These are phyloP conservation scores for Malus fusca DNA, from an alignment of 306 rosid species.

Conservation along the genomic window DNA sequence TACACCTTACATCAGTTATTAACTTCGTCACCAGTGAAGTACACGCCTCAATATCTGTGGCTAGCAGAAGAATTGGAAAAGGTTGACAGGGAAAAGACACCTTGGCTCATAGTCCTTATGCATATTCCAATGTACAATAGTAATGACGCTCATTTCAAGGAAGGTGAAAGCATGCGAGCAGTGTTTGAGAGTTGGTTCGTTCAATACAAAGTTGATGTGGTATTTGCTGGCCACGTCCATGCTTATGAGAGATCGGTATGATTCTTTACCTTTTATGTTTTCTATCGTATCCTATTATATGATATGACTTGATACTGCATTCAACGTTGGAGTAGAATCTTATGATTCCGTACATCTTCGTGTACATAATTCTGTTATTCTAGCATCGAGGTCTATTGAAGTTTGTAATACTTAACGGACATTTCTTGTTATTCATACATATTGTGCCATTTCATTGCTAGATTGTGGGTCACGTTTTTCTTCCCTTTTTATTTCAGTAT, in stretches of 20 bases:
- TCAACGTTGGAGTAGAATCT: background rate
- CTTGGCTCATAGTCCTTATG: slow-evolving; percentile 97
- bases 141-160: slow-evolving; percentile 80
- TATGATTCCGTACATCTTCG: background rate
- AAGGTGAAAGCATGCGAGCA: slow-evolving; percentile 88
- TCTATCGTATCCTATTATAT: background rate
- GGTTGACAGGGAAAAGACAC: slow-evolving; percentile 88
- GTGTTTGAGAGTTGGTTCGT: slow-evolving; percentile 82
- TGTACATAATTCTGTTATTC: too few species aligned
- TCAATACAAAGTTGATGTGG: slow-evolving; percentile 63
- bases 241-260: slow-evolving; percentile 98
- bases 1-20: background rate
- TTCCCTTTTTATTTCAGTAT: slow-evolving; percentile 46
- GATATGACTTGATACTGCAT: background rate
- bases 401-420: too few species aligned
- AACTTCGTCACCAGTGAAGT: slow-evolving; percentile 48
- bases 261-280: background rate
- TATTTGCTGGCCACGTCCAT: slow-evolving; percentile 98
- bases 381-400: too few species aligned
- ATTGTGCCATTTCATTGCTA: background rate
- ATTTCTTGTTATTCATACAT: background rate
- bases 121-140: slow-evolving; percentile 80
- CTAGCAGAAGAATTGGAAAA: slow-evolving; percentile 52
- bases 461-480: background rate
- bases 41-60: slow-evolving; percentile 85